phyloP scores from a whole-genome alignment of 805 yeast species.

The Candida parachauliodes region DNA sequence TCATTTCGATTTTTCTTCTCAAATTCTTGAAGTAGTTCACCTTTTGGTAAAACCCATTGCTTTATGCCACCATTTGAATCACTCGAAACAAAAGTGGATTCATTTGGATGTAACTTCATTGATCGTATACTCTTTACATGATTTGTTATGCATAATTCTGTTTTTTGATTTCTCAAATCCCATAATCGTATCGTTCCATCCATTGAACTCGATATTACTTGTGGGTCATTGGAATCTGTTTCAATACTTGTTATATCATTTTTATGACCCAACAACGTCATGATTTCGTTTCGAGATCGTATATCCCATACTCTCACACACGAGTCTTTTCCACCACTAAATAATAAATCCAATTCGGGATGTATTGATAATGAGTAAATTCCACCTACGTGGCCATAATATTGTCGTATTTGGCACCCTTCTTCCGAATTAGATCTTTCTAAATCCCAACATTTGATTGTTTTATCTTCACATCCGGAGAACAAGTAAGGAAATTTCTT shows the following conservation, averaged over 20 bases:
- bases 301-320: slow-evolving; percentile 93
- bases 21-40: slow-evolving; percentile 58
- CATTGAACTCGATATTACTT: slow-evolving; percentile 75
- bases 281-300: slow-evolving; percentile 68
- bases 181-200: slow-evolving; percentile 86
- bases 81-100: slow-evolving; percentile 72
- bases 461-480: slow-evolving; percentile 89
- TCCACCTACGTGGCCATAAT: slow-evolving; percentile 92
- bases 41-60: slow-evolving; percentile 81
- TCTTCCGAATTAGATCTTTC: slow-evolving; percentile 67
- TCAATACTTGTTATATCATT: slow-evolving; percentile 67
- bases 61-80: slow-evolving; percentile 71
- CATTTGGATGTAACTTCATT: slow-evolving; percentile 63
- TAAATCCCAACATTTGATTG: slow-evolving; percentile 93
- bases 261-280: slow-evolving; percentile 79
- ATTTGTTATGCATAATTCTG: slow-evolving; percentile 71
- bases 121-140: slow-evolving; percentile 81
- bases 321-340: slow-evolving; percentile 87
- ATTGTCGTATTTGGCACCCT: slow-evolving; percentile 64
- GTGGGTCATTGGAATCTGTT: slow-evolving; percentile 76
- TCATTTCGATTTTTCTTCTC: slow-evolving; percentile 21
- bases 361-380: slow-evolving; percentile 81
- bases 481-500: slow-evolving; percentile 81
- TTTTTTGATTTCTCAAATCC: slow-evolving; percentile 81
- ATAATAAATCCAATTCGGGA: slow-evolving; percentile 79